Evolutionary conservation across 768 basidiomycete genomes (phyloP).

Genomic region (Epithele typhae): DNA sequence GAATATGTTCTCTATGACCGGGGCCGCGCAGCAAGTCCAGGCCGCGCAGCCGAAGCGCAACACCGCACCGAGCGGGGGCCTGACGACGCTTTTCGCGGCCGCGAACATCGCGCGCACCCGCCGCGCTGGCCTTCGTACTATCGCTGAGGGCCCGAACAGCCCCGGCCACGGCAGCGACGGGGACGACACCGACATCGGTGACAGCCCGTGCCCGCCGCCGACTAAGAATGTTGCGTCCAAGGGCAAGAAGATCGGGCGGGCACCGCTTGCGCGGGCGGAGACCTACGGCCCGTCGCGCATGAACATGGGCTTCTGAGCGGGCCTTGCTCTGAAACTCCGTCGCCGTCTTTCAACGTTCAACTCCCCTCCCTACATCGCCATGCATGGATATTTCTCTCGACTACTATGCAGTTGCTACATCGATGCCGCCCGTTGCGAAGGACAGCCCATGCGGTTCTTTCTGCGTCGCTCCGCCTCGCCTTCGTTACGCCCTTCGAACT

Average conservation of each 20-base stretch:
- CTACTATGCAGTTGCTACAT: too few relatives aligned
- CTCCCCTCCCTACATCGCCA: too few relatives aligned
- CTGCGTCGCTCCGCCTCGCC: too few relatives aligned
- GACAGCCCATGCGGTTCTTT: too few relatives aligned
- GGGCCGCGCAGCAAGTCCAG: slow-evolving; percentile 32
- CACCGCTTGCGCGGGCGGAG: slow-evolving; percentile 55
- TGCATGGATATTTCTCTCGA: too few relatives aligned
- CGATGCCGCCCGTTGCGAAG: too few relatives aligned
- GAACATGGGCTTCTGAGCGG: slow-evolving; percentile 25
- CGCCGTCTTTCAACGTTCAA: too few relatives aligned
- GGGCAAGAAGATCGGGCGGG: slow-evolving; percentile 50
- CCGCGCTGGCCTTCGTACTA: slow-evolving; percentile 54
- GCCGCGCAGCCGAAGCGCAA: slow-evolving; percentile 49
- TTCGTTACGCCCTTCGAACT: too few relatives aligned
- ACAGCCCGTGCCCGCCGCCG: slow-evolving; percentile 85
- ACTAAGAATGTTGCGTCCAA: slow-evolving; percentile 53
- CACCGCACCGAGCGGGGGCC: slow-evolving; percentile 50
- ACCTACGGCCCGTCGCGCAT: slow-evolving; percentile 65
- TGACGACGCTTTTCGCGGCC: slow-evolving; percentile 58
- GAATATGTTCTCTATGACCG: slow-evolving; percentile 35
- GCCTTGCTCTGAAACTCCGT: too few relatives aligned
- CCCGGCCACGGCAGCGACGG: slow-evolving; percentile 59
- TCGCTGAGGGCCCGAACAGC: slow-evolving; percentile 62
- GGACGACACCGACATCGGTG: slow-evolving; percentile 74
- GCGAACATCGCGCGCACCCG: slow-evolving; percentile 65